Evolutionary conservation across 768 basidiomycete genomes (phyloP), one percentile per base, ranked within the genome.

Genomic region (Hygrophorus russula): DNA sequence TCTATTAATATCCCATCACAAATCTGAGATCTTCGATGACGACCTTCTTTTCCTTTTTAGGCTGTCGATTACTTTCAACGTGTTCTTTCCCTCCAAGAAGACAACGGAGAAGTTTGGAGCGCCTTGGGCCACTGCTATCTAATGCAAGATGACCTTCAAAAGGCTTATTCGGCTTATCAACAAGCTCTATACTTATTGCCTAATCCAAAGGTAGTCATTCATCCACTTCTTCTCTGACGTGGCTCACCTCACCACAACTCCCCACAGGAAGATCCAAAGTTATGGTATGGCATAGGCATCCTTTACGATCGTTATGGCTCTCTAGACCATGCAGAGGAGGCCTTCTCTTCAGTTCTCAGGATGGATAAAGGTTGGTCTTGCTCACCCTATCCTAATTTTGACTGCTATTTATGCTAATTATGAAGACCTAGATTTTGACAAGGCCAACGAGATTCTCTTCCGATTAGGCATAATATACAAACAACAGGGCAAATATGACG

Each of bases 271-370:
- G 96, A 99, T 61, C 93, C 94, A 3, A 97, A 98, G 58, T 71
- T 99, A 7, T 99, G 96, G 96, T 99, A 98, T 59, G 96, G 96
- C 29, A 98, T 99, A 58, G 96, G 96, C 28, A 98, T 98, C 45
- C 79, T 98, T 28, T 98, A 99, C 56, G 96, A 99, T 69, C 83
- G 96, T 24, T 99, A 98, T 55, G 96, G 96, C 12, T 93, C 90
- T 41, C 72, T 99, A 58, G 94, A 99, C 64, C 96, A 98, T 53
- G 96, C 96, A 51, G 96, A 99, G 63, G 96, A 98, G 59, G 96
- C 96, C 0, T 99, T 99, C 55, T 82, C 90, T 0, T 92, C 88
- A 10, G 94, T 98, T 18, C 77, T 99, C 33, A 73, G 84, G 50
- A 98, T 97, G 92, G 93, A 97, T 65, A 87, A 89, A 64, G 87